Conservation (phyloP, 192 early-diverging fungal species). For the Chytriomyces sp. region DNA sequence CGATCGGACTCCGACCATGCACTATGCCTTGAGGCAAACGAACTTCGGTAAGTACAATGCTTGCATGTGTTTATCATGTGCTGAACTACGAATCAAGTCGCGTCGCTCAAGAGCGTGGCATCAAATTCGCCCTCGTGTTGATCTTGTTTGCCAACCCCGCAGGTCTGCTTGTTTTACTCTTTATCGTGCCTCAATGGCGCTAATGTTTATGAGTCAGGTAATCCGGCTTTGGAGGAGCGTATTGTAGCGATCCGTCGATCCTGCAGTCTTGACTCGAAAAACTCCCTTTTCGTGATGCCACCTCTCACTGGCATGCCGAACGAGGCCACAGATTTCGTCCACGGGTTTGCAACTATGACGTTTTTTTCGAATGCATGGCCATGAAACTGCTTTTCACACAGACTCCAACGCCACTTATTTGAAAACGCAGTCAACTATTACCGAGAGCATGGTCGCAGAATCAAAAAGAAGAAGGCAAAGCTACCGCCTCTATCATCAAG, state of each 20-base stretch:
- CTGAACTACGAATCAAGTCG: too few relatives aligned
- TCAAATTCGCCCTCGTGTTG: constrained; percentile 75
- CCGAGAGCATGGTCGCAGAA: constrained; percentile 71
- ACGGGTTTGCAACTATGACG: constrained; percentile 48
- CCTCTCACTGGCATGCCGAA: constrained; percentile 4
- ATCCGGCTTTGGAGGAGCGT: constrained; percentile 70
- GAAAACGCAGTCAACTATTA: constrained; percentile 76
- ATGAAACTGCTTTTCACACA: constrained; percentile 33
- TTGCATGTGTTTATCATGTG: constrained; percentile 5
- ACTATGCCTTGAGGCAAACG: not conserved
- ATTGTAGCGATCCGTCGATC: constrained; percentile 64
- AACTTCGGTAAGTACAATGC: not conserved
- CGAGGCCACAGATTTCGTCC: constrained; percentile 66
- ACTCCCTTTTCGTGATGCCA: constrained; percentile 69
- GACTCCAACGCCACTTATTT: constrained; percentile 66
- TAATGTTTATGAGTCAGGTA: too few relatives aligned
- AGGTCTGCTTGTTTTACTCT: too few relatives aligned
- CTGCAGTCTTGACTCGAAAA: constrained; percentile 70
- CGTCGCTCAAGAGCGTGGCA: constrained; percentile 60
- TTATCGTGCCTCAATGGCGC: too few relatives aligned
- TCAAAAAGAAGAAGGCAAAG: constrained; percentile 70
- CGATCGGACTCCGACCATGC: not conserved
- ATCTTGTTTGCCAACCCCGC: constrained; percentile 56
- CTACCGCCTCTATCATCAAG: constrained; percentile 47
- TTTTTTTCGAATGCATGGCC: not conserved